Evolutionary conservation across 805 yeast genomes (phyloP), one percentile per base, ranked within the genome.

Genomic region (Ogataea paradorogensis): DNA sequence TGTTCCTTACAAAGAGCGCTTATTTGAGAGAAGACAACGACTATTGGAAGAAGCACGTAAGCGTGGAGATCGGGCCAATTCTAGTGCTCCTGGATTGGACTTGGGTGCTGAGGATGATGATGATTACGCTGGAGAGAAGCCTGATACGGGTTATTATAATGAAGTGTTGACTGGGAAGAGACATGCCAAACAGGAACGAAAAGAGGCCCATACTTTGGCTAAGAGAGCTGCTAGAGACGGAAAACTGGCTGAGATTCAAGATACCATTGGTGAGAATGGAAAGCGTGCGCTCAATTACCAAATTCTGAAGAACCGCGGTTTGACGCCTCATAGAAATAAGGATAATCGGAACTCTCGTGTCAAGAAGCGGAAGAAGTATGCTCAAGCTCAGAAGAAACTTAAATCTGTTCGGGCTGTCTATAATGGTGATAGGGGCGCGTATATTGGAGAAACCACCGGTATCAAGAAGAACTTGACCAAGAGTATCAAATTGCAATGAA

Each of bases 291-390:
- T 93, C 56, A 88, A 85, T 62, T 93, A 83, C 68, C 98, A 91
- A 70, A 93, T 93, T 47, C 73, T 87, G 67, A 93, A 91, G 76
- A 93, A 93, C 70, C 90, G 87, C 70, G 99, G 99, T 58, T 79
- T 93, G 48, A 90, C 97, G 1, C 91, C 95, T 14, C 84, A 82
- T 63, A 77, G 96, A 62, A 84, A 86, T 72, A 93, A 93, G 74
- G 96, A 87, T 50, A 80, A 85, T 71, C 79, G 97, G 67, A 93
- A 93, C 63, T 78, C 98, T 30, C 83, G 99, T 69, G 98, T 93
- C 56, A 93, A 93, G 76, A 93, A 91, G 95, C 84, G 99, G 74
- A 86, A 82, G 80, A 87, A 87, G 78, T 93, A 85, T 70, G 98
- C 88, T 49, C 74, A 78, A 62, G 99, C 99, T 21, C 81, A 88